Conservation (phyloP, 495 filamentous ascomycete genomes). For the Penicillium soppii region DNA sequence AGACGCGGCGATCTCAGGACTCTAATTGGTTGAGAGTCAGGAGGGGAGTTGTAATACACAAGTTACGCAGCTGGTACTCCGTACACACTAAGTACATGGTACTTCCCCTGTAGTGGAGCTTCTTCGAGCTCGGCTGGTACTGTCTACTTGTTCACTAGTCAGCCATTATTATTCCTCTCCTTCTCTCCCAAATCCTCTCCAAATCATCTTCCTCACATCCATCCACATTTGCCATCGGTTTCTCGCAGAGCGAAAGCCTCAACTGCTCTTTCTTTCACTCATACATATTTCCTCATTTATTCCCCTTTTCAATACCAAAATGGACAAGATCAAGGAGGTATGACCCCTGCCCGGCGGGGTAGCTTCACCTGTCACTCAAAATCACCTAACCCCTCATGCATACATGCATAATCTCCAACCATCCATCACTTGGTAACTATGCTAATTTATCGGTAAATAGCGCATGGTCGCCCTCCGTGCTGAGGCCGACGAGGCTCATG, state of each 20-base stretch:
- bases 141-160: conserved; percentile 13
- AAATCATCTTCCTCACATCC: conserved; percentile 18
- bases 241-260: conserved; percentile 49
- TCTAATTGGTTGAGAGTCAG: conserved; percentile 19
- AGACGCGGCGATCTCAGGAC: conserved; percentile 34
- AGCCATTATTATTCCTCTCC: conserved; percentile 16
- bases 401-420: conserved; percentile 22
- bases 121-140: conserved; percentile 3
- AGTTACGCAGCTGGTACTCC: conserved; percentile 8
- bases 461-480: conserved; percentile 91
- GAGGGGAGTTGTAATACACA: conserved; percentile 33
- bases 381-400: conserved; percentile 17
- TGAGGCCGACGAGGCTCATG: conserved; percentile 79
- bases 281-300: conserved; percentile 31
- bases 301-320: conserved; percentile 32
- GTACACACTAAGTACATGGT: conserved; percentile 14
- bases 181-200: conserved; percentile 33
- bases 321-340: conserved; percentile 78
- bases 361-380: conserved; percentile 37
- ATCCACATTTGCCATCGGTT: conserved; percentile 29
- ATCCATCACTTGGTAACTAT: conserved; percentile 10
- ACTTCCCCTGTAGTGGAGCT: conserved; percentile 14
- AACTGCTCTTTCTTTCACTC: conserved; percentile 19
- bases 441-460: conserved; percentile 47
- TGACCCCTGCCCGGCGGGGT: conserved; percentile 40